Evolutionary conservation across 1,284 basidiomycete species (phyloP), one percentile per base, ranked within the genome.

Genomic region (Leccinum pseudoinsigne): DNA sequence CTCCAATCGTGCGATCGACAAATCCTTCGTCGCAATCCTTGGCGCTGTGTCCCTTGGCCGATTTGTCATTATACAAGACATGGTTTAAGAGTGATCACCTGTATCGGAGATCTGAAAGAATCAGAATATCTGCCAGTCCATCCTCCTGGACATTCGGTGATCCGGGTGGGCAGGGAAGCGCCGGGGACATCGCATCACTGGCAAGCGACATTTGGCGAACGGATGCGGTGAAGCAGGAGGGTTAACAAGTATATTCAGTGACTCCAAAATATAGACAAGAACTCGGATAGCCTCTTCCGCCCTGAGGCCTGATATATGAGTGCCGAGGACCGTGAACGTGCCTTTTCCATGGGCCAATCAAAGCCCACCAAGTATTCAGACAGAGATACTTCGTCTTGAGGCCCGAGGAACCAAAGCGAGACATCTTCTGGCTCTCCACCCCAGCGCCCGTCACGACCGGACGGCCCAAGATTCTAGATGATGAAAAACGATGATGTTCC

Each of bases 131-230:
- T 57, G 4, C 54, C 28, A 12, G 5, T 38, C 23, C 2, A 14
- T 14, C 23, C 42, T 57, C 55, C 54, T 23, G 18, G 14, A 62
- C 12, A 62, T 67, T 42, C n/a, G 23, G 53, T 60, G 38, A 3
- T 61, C 38, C 14, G 42, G 31, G 60, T 45, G 21, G 47, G 12
- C 11, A 26, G 6, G 23, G 67, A 65, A 55, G 50, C 14, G 18
- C 68, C 71, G 71, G 55, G 62, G 57, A 59, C 45, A 55, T 69
- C 69, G 68, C 59, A 71, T 72, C 31, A 31, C 31, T 31, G 31
- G 31, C 69, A 59, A 58, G 40, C 38, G 10, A 54, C 38, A 53
- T 16, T 38, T 21, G 26, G 55, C 58, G 55, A 40, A 28, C 34
- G 45, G 50, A 36, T 47, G 50, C 47, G 57, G 53, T 28, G 16